Evolutionary conservation across 1,284 basidiomycete species (phyloP).

Genomic region (Leccinum ponderosum): DNA sequence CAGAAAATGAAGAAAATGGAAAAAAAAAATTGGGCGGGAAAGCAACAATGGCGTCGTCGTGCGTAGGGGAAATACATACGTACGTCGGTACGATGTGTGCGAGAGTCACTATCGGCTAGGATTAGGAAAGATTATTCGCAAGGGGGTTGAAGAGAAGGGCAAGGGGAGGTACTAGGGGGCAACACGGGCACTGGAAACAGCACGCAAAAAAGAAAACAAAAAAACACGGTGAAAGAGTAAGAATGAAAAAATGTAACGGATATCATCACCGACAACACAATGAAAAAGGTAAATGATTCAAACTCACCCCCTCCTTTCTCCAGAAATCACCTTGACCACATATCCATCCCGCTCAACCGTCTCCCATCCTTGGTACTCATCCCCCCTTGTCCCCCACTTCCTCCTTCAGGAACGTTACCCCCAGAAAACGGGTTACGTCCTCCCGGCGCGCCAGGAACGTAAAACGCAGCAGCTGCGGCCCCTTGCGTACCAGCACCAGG

Average conservation of each 20-base stretch:
- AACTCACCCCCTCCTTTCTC: neutral
- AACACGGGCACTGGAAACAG: neutral
- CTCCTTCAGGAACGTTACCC: neutral
- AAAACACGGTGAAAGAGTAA: neutral
- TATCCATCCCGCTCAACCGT: neutral
- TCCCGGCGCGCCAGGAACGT: conserved; percentile 58
- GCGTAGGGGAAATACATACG: neutral
- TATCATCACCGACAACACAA: neutral
- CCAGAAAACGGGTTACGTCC: conserved; percentile 53
- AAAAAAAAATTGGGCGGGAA: neutral
- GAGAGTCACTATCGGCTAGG: neutral
- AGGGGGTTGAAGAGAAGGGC: neutral
- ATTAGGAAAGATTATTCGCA: neutral
- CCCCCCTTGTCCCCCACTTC: neutral
- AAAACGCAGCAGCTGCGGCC: conserved; percentile 45
- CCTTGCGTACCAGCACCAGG: conserved; percentile 17
- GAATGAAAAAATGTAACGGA: neutral
- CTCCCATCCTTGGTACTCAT: neutral
- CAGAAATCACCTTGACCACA: neutral
- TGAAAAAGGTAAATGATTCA: neutral
- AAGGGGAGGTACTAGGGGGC: neutral
- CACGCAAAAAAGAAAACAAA: neutral
- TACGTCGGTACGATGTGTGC: neutral
- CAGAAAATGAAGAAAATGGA: neutral
- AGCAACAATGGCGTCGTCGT: neutral